Evolutionary conservation across 768 basidiomycete genomes (phyloP).

Genomic region (Hygrophoropsis aurantiaca): DNA sequence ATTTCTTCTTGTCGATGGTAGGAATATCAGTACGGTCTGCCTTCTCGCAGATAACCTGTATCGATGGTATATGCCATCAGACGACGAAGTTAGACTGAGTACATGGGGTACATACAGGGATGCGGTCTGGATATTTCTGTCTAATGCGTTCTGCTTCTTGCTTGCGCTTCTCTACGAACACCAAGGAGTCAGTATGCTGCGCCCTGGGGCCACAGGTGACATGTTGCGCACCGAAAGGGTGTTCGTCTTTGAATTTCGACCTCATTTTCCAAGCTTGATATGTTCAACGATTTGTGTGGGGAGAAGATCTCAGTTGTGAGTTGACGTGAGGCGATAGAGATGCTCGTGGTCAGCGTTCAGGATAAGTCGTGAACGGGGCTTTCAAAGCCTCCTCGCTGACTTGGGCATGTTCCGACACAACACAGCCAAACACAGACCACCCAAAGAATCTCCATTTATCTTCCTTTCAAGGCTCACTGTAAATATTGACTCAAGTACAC

Average conservation of each 20-base stretch:
- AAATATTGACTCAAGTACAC: too few relatives aligned
- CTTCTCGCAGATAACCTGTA: slow-evolving; percentile 98
- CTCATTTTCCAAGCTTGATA: slow-evolving; percentile 52
- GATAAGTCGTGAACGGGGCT: slow-evolving; percentile 20
- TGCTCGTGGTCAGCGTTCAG: slow-evolving; percentile 25
- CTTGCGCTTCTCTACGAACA: slow-evolving; percentile 89
- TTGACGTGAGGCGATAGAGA: slow-evolving; percentile 8
- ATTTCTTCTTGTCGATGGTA: slow-evolving; percentile 99
- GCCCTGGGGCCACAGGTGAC: slow-evolving; percentile 21
- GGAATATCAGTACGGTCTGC: slow-evolving; percentile 98
- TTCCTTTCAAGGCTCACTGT: too few relatives aligned
- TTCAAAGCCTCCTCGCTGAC: slow-evolving; percentile 35
- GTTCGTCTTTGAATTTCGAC: slow-evolving; percentile 98
- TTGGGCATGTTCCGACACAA: slow-evolving; percentile 13
- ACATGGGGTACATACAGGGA: slow-evolving; percentile 66
- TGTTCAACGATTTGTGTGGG: slow-evolving; percentile 3
- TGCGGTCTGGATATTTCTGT: slow-evolving; percentile 98
- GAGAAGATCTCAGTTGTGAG: slow-evolving; percentile 7
- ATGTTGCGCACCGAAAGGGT: slow-evolving; percentile 83
- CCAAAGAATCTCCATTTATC: too few relatives aligned
- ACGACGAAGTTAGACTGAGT: slow-evolving; percentile 11
- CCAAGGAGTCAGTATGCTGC: slow-evolving; percentile 33
- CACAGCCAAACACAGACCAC: slow-evolving; percentile 5
- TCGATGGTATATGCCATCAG: slow-evolving; percentile 8
- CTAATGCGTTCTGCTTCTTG: slow-evolving; percentile 97